These are phyloP conservation scores for Podaxis pistillaris DNA, from an alignment of 768 basidiomycete species.

Conservation along the genomic window DNA sequence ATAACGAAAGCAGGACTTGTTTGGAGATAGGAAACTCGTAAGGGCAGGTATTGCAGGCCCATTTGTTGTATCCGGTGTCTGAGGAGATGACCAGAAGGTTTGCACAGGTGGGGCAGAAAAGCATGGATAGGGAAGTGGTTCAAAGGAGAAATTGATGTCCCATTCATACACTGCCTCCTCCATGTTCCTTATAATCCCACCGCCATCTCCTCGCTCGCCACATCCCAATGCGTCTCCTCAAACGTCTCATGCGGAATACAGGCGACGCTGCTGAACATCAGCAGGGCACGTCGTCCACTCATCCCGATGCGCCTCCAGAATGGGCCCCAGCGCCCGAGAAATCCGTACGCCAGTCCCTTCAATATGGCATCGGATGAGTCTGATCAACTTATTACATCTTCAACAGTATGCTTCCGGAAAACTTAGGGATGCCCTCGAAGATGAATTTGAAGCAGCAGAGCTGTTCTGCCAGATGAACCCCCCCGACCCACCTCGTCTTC, in stretches of 20 bases:
- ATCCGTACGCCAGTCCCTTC: constrained; percentile 28
- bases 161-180: constrained; percentile 10
- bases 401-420: constrained; percentile 45
- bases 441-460: constrained; percentile 52
- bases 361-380: neutral
- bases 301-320: constrained; percentile 36
- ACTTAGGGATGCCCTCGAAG: constrained; percentile 55
- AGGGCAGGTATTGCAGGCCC: constrained; percentile 91
- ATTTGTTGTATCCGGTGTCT: constrained; percentile 84
- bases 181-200: neutral
- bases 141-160: neutral
- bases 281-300: neutral
- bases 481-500: constrained; percentile 38
- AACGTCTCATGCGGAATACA: constrained; percentile 8
- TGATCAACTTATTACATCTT: neutral
- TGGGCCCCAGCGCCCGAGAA: constrained; percentile 62
- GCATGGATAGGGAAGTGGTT: constrained; percentile 44
- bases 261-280: neutral
- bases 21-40: constrained; percentile 94
- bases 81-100: constrained; percentile 81
- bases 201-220: neutral
- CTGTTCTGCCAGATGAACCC: constrained; percentile 45
- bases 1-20: constrained; percentile 47
- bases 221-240: constrained; percentile 14
- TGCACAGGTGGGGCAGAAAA: constrained; percentile 94